Conservation (phyloP, 257 asterid genomes). For the Rehmannia glutinosa region DNA sequence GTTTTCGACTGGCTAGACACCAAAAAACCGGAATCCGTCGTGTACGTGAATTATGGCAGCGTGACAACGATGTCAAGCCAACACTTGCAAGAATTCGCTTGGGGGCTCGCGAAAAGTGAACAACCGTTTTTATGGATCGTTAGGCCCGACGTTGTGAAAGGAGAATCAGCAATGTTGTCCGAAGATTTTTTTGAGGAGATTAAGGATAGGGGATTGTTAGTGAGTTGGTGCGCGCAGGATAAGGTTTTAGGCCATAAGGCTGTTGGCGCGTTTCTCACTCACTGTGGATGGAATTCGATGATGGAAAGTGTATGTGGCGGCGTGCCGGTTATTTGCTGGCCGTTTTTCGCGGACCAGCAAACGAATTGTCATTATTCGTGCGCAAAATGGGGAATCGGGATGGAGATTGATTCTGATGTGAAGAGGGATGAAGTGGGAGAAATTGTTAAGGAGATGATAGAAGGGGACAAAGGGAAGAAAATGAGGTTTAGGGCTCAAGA, state of each 20-base stretch:
- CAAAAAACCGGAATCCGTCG: slow-evolving; percentile 30
- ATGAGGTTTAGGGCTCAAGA: slow-evolving; percentile 44
- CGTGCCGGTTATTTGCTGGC: slow-evolving; percentile 53
- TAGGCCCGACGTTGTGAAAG: slow-evolving; percentile 44
- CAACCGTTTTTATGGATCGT: slow-evolving; percentile 52
- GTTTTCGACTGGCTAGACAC: slow-evolving; percentile 45
- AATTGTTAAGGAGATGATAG: slow-evolving; percentile 38
- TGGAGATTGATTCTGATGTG: slow-evolving; percentile 41
- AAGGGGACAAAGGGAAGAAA: slow-evolving; percentile 34
- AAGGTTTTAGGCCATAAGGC: slow-evolving; percentile 35
- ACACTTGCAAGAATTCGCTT: slow-evolving; percentile 47
- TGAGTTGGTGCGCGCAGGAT: slow-evolving; percentile 51
- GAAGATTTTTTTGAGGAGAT: slow-evolving; percentile 38
- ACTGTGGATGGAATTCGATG: slow-evolving; percentile 57
- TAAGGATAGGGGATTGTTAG: slow-evolving; percentile 35
- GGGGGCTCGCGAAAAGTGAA: slow-evolving; percentile 48
- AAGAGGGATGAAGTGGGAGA: slow-evolving; percentile 37
- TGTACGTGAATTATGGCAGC: slow-evolving; percentile 56
- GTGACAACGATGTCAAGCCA: slow-evolving; percentile 39
- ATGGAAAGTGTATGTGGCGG: slow-evolving; percentile 34
- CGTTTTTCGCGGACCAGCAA: slow-evolving; percentile 53
- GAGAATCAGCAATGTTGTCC: slow-evolving; percentile 16
- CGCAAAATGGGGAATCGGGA: slow-evolving; percentile 44
- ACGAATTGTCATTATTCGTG: slow-evolving; percentile 45
- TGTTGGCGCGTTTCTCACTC: slow-evolving; percentile 40